Evolutionary conservation across 2,329 filamentous ascomycete genomes (phyloP).

Genomic region (Fusarium nisikadoi): DNA sequence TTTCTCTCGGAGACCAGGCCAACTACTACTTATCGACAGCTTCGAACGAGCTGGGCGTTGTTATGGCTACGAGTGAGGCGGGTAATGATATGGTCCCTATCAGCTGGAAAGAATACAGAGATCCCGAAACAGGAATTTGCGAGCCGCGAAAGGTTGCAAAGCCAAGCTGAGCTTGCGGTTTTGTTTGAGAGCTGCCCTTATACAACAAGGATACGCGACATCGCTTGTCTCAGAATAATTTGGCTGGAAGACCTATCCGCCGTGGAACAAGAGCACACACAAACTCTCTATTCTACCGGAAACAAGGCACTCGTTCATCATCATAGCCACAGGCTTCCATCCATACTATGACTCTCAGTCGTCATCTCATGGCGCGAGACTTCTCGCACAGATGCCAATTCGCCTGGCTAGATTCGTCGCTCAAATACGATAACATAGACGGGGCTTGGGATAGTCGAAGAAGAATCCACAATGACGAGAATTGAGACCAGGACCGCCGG

Average conservation of each 20-base stretch:
- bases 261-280: neutral
- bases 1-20: slow-evolving; percentile 90
- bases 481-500: neutral
- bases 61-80: slow-evolving; percentile 88
- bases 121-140: slow-evolving; percentile 78
- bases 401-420: neutral
- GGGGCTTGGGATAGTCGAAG: slow-evolving; percentile 5
- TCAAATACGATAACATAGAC: slow-evolving; percentile 8
- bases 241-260: neutral
- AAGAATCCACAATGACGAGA: slow-evolving; percentile 1
- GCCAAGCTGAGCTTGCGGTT: slow-evolving; percentile 71
- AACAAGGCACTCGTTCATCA: neutral
- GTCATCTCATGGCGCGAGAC: slow-evolving; percentile 19
- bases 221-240: slow-evolving; percentile 29
- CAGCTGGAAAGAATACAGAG: slow-evolving; percentile 94
- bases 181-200: slow-evolving; percentile 26
- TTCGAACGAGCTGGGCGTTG: slow-evolving; percentile 89
- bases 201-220: slow-evolving; percentile 21
- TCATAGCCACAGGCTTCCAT: slow-evolving; percentile 15
- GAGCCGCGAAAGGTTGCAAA: slow-evolving; percentile 94
- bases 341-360: neutral
- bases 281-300: neutral
- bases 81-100: slow-evolving; percentile 93
- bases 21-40: slow-evolving; percentile 97
- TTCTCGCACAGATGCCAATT: slow-evolving; percentile 10